Percentiles rank a stretch among this genome's conserved stretches.
Conservation (phyloP, 306 rosid species). For the Amphicarpaea edgeworthii region DNA sequence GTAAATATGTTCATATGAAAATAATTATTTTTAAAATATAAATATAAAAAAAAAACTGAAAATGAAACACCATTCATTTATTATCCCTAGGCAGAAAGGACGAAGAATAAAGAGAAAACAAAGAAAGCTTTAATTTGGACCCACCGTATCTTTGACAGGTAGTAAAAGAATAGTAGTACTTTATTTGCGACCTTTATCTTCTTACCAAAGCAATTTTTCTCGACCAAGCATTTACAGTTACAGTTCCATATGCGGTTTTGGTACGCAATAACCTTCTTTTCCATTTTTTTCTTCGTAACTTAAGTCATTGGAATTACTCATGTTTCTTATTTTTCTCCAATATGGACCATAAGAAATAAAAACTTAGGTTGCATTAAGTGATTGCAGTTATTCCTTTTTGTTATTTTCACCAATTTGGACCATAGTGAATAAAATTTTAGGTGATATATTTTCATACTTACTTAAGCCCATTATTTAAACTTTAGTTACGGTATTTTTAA, state of each 20-base stretch:
- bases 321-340: background rate
- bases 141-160: background rate
- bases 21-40: too few species aligned
- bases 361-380: background rate
- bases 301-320: background rate
- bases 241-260: background rate
- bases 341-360: background rate
- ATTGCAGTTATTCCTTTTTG: background rate
- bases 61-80: too few species aligned
- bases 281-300: background rate
- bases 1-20: too few species aligned
- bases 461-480: background rate
- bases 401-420: background rate
- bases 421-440: background rate
- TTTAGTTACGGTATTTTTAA: too few species aligned
- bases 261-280: background rate
- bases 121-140: background rate
- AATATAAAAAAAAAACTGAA: too few species aligned
- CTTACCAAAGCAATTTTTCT: background rate
- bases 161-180: background rate
- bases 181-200: too few species aligned
- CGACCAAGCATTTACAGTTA: background rate
- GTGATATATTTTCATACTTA: background rate
- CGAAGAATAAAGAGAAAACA: background rate
- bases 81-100: background rate